Evolutionary conservation across 805 yeast genomes (phyloP), one percentile per base, ranked within the genome.

Genomic region (Candida loeiensis): DNA sequence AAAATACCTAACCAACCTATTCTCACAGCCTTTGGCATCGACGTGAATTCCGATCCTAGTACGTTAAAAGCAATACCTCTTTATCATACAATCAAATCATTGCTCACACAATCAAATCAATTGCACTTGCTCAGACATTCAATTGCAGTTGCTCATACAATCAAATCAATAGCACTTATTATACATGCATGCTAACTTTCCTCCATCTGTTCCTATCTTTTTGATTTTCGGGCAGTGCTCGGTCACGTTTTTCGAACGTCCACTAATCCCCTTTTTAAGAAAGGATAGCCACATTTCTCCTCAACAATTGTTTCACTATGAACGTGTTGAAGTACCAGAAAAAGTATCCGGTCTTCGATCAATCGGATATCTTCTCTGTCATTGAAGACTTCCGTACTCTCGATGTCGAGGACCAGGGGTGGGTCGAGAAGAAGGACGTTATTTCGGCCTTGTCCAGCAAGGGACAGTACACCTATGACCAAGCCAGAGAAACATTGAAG

Each of bases 391-490:
- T 93, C 71, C 54, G 96, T 54, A 66, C 70, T 45, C 83, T 93
- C 50, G 99, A 93, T 54, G 51, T 82, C 24, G 95, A 91, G 33
- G 99, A 91, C 55, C 80, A 84, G 51, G 99, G 99, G 8, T 89
- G 89, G 79, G 89, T 83, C 29, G 97, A 91, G 57, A 91, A 91
- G 66, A 89, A 85, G 57, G 85, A 83, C 42, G 95, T 86, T 26
- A 82, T 91, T 59, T 90, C 88, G 58, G 77, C 89, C 3, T 80
- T 89, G 28, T 79, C 95, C 17, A 77, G 79, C 41, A 63, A 80
- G 20, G 97, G 97, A 14, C 78, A 78, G 39, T 91, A 85, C 37
- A 63, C 89, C 22, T 93, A 93, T 57, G 99, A 93, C 63, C 85
- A 83, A 49, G 91, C 95, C 17, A 82, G 99, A 69, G 95, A 89